These are phyloP conservation scores for Ilyonectria destructans DNA, from an alignment of 2,329 filamentous ascomycete genomes.

Conservation along the genomic window DNA sequence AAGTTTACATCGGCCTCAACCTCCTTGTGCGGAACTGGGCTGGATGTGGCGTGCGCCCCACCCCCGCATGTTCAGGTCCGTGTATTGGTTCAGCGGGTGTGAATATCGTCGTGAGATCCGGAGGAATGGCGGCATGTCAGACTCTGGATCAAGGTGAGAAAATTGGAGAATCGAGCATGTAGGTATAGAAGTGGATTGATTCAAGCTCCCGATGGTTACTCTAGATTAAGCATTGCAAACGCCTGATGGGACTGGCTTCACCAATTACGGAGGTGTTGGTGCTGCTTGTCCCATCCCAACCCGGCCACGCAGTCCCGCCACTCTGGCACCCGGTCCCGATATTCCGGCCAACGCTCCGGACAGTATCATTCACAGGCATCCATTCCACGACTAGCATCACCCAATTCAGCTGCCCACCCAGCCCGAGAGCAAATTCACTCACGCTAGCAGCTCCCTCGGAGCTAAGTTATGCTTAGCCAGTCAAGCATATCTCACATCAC, in stretches of 20 bases:
- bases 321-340: slow-evolving; percentile 42
- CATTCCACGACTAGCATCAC: neutral
- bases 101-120: slow-evolving; percentile 1
- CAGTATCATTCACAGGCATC: slow-evolving; percentile 5
- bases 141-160: neutral
- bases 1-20: slow-evolving; percentile 55
- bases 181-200: too few species aligned
- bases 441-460: slow-evolving; percentile 22
- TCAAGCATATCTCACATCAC: slow-evolving; percentile 26
- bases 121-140: neutral
- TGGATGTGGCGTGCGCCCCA: slow-evolving; percentile 25
- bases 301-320: slow-evolving; percentile 34
- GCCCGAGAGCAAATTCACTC: slow-evolving; percentile 25
- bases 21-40: slow-evolving; percentile 24
- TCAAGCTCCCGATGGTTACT: neutral
- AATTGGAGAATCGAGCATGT: neutral
- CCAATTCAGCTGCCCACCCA: slow-evolving; percentile 3
- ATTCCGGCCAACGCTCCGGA: slow-evolving; percentile 25
- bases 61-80: slow-evolving; percentile 32
- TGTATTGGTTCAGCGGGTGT: slow-evolving; percentile 11
- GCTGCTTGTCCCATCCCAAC: neutral
- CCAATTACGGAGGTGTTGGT: neutral
- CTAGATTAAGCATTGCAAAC: neutral
- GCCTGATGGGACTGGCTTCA: neutral
- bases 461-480: slow-evolving; percentile 31